Evolutionary conservation across 2,329 filamentous ascomycete genomes (phyloP), one percentile per base, ranked within the genome.

Genomic region (Colletotrichum brevisporum): DNA sequence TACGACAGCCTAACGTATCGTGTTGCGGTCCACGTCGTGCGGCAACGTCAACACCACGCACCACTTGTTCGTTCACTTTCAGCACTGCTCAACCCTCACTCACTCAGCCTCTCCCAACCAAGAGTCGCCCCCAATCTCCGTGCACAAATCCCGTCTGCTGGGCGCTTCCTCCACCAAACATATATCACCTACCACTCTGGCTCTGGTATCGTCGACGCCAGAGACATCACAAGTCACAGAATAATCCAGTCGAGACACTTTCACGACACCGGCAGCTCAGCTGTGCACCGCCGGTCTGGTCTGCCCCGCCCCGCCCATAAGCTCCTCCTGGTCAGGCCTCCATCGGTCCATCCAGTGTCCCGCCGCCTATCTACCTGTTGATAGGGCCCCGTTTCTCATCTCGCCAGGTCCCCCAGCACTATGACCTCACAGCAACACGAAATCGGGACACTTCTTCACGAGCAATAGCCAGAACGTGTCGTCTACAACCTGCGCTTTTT

Each of bases 351-450:
- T 10, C 31, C 9, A 31, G 21, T 24, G 21, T 24, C 21, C 21
- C 27, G 8, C 9, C 6, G 6, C 27, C 27, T 31, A 9, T 31
- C 27, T 36, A 55, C 52, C 16, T 18, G n/a, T 26, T 26, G 13
- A 18, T 31, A 61, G 50, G 51, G 60, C 21, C 41, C 47, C 36
- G 55, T 69, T 51, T 24, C 59, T 60, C 54, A 31, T 57, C 58
- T 58, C 47, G 9, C 59, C 52, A 26, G 57, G 67, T 48, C 52
- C 54, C 59, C 59, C 65, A 64, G 59, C 66, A 66, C 31, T 63
- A 69, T 71, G 69, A 71, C 69, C 69, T 71, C 69, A 71, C 56
- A 59, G 48, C 36, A 61, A 59, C 41, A 67, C 60, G 59, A 63
- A 39, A 39, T 57, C 53, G 52, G 31, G 53, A 48, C 57, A 57